A percentile compares a stretch with the other conserved stretches of the same genome.
Evolutionary conservation across 192 early-diverging fungal species (phyloP).

Genomic region (Coemansia sp.): DNA sequence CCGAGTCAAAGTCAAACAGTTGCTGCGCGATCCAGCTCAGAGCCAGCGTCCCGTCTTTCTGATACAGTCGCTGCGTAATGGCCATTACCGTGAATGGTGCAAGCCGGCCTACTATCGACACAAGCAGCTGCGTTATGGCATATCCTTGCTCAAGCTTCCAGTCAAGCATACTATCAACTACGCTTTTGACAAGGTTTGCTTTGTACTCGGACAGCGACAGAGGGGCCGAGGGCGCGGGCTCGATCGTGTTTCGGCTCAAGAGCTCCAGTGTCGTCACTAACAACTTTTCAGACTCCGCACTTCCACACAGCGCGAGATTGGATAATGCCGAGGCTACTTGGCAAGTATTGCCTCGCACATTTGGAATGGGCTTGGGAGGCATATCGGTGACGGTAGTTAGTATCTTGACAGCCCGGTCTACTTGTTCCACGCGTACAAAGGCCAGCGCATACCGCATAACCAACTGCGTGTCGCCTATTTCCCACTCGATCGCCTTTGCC

Average conservation of each 20-base stretch:
- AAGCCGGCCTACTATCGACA: neutral
- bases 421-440: conserved; percentile 11
- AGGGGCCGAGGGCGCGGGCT: neutral
- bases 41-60: neutral
- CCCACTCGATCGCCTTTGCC: neutral
- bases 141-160: conserved; percentile 1
- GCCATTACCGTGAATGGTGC: neutral
- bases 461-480: conserved; percentile 15
- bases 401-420: conserved; percentile 10
- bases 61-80: conserved; percentile 8
- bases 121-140: conserved; percentile 4
- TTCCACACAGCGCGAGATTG: neutral
- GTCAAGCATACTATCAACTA: neutral
- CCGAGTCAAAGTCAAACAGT: conserved; percentile 11
- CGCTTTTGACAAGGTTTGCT: neutral
- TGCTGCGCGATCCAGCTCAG: conserved; percentile 24
- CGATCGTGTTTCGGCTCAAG: conserved; percentile 12
- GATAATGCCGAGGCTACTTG: conserved; percentile 4
- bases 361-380: conserved; percentile 19
- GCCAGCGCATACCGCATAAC: conserved; percentile 30
- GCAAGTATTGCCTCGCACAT: neutral
- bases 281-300: neutral
- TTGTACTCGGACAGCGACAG: conserved; percentile 1
- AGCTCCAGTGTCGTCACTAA: neutral
- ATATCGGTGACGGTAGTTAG: conserved; percentile 24